These are phyloP conservation scores for Rhodocollybia butyracea DNA, from an alignment of 768 basidiomycete genomes.

Conservation along the genomic window DNA sequence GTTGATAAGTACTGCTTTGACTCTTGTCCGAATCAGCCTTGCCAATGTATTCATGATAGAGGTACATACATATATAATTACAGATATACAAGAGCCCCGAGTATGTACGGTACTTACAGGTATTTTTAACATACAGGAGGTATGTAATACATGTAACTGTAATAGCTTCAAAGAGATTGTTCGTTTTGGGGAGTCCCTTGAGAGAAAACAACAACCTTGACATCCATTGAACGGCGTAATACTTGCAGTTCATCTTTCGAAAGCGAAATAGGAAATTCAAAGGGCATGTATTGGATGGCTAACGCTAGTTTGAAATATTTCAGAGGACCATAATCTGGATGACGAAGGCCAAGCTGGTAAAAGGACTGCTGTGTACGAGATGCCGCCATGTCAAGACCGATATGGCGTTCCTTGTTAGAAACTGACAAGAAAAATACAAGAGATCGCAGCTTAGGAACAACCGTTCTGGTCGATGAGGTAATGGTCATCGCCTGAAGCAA, in stretches of 20 bases:
- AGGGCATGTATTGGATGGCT: not conserved
- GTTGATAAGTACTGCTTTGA: slow-evolving; percentile 2
- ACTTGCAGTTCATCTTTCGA: not conserved
- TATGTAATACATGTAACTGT: not conserved
- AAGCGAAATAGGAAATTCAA: not conserved
- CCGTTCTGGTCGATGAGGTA: not conserved
- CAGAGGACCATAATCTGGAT: not conserved
- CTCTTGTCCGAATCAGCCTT: too few species aligned
- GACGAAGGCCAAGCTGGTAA: not conserved
- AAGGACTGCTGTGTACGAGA: not conserved
- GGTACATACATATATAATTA: too few species aligned
- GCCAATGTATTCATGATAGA: too few species aligned
- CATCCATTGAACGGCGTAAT: not conserved
- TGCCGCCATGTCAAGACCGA: not conserved
- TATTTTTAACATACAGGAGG: not conserved
- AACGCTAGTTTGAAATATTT: not conserved
- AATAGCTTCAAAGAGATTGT: not conserved
- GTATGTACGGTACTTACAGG: too few species aligned
- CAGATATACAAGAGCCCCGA: too few species aligned
- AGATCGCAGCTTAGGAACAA: not conserved
- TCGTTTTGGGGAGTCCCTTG: not conserved
- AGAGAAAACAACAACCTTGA: not conserved
- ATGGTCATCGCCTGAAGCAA: not conserved
- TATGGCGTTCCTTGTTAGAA: not conserved
- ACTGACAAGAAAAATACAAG: not conserved